Evolutionary conservation across 78 protist species (phyloP), one percentile per base, ranked within the genome.

Genomic region (Fonticula alba): DNA sequence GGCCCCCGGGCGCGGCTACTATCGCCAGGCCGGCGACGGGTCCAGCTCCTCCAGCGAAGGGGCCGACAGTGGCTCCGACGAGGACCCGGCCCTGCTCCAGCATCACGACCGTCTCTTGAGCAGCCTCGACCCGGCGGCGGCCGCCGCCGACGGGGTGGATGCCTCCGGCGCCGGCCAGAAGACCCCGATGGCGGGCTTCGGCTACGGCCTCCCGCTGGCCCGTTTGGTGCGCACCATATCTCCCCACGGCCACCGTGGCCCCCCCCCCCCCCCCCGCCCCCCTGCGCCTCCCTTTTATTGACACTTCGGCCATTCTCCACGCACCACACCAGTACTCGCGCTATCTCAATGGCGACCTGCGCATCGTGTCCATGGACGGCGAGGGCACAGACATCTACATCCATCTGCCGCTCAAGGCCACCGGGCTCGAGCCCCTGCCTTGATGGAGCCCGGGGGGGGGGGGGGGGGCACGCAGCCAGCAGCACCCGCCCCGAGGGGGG

Each of bases 171-270:
- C 43, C 37, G 55, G 41, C 49, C 31, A 63, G 24, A 31, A 37
- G 33, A 41, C 74, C n/a, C 83, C 75, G 22, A 52, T 80, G 24
- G 85, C 85, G 0, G 85, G 85, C 26, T 73, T 61, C 27, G 85
- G 85, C 20, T 80, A 73, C 49, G 85, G 85, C n/a, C 64, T 80
- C 51, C 85, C 85, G 22, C 15, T 76, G n/a, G 5, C 62, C 26
- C 64, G 79, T 0, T 29, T 73, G 54, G 65, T 61, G 33, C 35
- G 65, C 37, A 3, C 13, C 17, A 10, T 20, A 35, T 15, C 26
- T 3, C 40, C 9, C 29, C 62, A 11, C 17, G 43, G 43, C 17
- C 17, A 38, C 3, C 43, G 43, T 7, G 7, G 7, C 43, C 17
- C 7, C 17, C 43, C 7, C 17, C 3, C 35, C 65, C 26, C 46